These are phyloP conservation scores for Diaporthe vaccinii DNA, from an alignment of 2,329 filamentous ascomycete species.

Conservation along the genomic window DNA sequence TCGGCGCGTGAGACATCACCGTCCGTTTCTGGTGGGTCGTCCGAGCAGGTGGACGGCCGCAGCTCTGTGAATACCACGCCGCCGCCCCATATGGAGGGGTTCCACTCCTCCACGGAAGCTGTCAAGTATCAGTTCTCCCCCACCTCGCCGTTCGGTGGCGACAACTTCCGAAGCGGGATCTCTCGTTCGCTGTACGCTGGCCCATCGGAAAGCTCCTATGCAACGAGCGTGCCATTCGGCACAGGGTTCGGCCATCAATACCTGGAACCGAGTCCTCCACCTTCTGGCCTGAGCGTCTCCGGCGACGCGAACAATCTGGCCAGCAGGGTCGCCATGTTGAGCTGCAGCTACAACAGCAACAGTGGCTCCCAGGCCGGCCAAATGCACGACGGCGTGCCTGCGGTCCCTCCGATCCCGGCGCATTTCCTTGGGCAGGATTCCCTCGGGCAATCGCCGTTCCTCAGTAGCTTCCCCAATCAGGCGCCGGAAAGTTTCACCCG, in stretches of 20 bases:
- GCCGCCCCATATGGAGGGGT: constrained; percentile 80
- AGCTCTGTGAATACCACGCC: constrained; percentile 96
- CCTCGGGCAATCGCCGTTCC: constrained; percentile 72
- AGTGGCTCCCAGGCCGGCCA: constrained; percentile 73
- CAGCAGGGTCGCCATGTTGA: constrained; percentile 89
- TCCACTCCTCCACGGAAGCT: constrained; percentile 61
- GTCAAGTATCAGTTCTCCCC: constrained; percentile 57
- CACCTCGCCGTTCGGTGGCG: constrained; percentile 67
- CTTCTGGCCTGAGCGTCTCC: constrained; percentile 80
- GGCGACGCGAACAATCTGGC: constrained; percentile 91
- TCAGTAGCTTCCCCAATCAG: constrained; percentile 72
- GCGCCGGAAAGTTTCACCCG: constrained; percentile 77
- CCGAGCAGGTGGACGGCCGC: constrained; percentile 80
- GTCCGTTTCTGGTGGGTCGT: constrained; percentile 79
- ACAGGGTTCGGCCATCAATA: constrained; percentile 73
- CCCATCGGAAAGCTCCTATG: constrained; percentile 66
- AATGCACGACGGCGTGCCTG: constrained; percentile 81
- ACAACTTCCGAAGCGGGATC: constrained; percentile 69
- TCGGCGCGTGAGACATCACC: constrained; percentile 81
- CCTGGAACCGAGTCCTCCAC: constrained; percentile 81
- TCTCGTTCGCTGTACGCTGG: constrained; percentile 87
- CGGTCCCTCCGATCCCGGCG: constrained; percentile 87
- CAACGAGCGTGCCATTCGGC: constrained; percentile 64
- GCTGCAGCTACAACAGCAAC: constrained; percentile 89
- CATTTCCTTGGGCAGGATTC: constrained; percentile 78